Conservation (phyloP, 148 eudicot species). For the Rhododendron kiyosumense region DNA sequence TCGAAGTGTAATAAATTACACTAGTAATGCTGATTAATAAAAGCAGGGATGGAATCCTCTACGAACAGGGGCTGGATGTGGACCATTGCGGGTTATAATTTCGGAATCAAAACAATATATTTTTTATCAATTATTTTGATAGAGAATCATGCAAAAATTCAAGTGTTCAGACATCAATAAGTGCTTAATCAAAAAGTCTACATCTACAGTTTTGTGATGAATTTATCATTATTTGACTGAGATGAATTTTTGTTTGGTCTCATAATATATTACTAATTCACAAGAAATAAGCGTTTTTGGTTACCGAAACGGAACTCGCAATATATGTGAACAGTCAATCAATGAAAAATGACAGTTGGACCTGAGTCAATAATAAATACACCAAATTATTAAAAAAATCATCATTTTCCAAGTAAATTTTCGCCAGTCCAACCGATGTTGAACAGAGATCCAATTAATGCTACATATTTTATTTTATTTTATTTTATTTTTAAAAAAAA, state of each 20-base stretch:
- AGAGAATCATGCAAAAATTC: too few species aligned
- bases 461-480: neutral
- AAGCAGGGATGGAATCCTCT: neutral
- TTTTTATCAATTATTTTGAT: too few species aligned
- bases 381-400: neutral
- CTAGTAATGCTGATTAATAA: neutral
- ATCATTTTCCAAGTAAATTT: neutral
- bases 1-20: neutral
- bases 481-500: neutral
- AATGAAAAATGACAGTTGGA: neutral
- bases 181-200: neutral
- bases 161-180: too few species aligned
- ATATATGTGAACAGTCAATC: neutral
- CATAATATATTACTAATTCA: too few species aligned
- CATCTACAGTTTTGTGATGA: neutral
- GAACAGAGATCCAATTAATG: neutral
- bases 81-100: neutral
- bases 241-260: too few species aligned
- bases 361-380: neutral
- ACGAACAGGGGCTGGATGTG: neutral
- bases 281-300: too few species aligned
- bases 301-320: too few species aligned
- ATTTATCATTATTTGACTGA: too few species aligned
- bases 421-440: neutral
- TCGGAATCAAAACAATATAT: too few species aligned